Base-by-base conservation (phyloP, 2,329 filamentous ascomycete species). In the Fusarium secorum region DNA sequence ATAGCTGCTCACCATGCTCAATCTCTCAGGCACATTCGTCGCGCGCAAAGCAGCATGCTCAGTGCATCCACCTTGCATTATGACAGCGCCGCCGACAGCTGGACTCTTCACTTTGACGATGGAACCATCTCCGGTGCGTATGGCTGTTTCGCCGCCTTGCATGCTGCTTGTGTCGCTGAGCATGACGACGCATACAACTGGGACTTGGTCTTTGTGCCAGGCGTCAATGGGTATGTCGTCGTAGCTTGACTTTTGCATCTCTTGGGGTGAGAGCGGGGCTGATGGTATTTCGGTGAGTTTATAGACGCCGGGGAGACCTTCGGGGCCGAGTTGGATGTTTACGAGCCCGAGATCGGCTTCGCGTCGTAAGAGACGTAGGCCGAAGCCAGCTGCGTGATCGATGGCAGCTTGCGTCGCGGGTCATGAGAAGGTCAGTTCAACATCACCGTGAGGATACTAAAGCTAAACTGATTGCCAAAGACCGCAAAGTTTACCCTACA, bases 181-280 rank as follows among this genome's bases (percentile, higher is more conserved):
- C 69, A 71, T 71, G 11, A 63, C 36, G 24, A 71, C 69, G 24
- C 57, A 60, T 4, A 71, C 69, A 14, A 60, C 60, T 2, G 69
- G 67, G 14, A 58, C 60, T 32, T 52, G 49, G 33, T 71, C 69
- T 38, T 60, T 64, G 36, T 71, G 69, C 69, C 69, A 71, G 4
- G 46, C 53, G 10, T 68, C 66, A 22, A 68, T 36, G 10, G 55
- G 60, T 42, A 60, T 30, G 5, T 60, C 22, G 18, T 60, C 60
- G 18, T 44, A 63, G 42, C 11, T 26, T 3, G 60, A 63, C 22
- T 48, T 63, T 33, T 42, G 55, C 30, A 39, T 58, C 3, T 28
- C 20, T 10, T 20, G 33, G 1, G 26, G 55, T 11, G 55, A 39
- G 7, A 58, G n/a, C 1, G 55, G 55, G 2, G 55, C 24, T 9